Conservation (phyloP, 2,329 filamentous ascomycete species). For the Fragosphaeria purpurea region DNA sequence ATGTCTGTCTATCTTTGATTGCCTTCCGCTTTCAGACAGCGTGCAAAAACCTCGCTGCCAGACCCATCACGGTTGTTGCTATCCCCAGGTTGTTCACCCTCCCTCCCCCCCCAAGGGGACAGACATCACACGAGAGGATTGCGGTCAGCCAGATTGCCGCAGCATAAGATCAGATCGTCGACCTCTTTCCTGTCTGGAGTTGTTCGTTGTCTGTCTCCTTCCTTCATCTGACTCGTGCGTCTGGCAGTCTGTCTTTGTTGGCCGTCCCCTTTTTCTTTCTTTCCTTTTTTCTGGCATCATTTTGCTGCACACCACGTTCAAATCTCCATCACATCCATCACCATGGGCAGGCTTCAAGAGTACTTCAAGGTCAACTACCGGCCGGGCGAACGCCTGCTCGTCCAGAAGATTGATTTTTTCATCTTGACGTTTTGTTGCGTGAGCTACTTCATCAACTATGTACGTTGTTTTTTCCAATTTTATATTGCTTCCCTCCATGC, state of each 20-base stretch:
- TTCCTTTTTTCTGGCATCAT: too few relatives aligned
- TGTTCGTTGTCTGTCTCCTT: background rate
- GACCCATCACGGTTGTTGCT: background rate
- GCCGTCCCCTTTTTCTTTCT: too few relatives aligned
- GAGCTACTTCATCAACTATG: slow-evolving; percentile 45
- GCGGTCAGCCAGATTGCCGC: too few relatives aligned
- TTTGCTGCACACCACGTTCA: background rate
- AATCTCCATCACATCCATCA: background rate
- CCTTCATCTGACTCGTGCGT: background rate
- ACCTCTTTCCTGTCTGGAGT: too few relatives aligned
- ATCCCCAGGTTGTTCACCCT: too few relatives aligned
- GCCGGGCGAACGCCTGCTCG: slow-evolving; percentile 20
- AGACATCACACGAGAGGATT: too few relatives aligned
- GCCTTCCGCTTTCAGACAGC: slow-evolving; percentile 6
- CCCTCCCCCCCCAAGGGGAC: too few relatives aligned
- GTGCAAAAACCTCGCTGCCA: background rate
- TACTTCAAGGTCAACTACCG: slow-evolving; percentile 11
- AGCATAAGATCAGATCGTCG: too few relatives aligned
- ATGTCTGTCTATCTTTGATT: slow-evolving; percentile 1
- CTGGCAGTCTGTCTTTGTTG: too few relatives aligned
- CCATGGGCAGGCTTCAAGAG: slow-evolving; percentile 9
- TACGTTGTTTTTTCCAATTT: slow-evolving; percentile 17
- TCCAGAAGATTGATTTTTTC: slow-evolving; percentile 41
- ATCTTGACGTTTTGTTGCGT: slow-evolving; percentile 55
- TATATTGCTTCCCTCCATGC: too few relatives aligned